Conservation (phyloP, 225 moss, liverwort and hornwort genomes). For the Neckera pumila region DNA sequence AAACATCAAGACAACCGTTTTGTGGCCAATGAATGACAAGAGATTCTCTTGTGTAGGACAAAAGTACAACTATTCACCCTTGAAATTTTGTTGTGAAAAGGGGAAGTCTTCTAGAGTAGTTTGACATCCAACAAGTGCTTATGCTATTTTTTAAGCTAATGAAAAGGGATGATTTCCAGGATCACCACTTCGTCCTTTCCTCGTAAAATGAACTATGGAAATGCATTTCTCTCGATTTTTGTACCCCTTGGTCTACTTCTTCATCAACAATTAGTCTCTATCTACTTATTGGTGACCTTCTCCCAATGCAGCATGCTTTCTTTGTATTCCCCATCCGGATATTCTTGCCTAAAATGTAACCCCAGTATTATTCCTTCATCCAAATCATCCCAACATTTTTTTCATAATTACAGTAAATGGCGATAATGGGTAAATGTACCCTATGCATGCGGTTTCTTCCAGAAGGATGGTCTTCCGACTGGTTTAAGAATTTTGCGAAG, state of each 20-base stretch:
- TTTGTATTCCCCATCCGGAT: too few species aligned
- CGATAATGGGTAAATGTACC: neutral
- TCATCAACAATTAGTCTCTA: neutral
- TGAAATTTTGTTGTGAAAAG: too few species aligned
- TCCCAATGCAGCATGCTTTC: neutral
- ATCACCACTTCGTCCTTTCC: too few species aligned
- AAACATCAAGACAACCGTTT: too few species aligned
- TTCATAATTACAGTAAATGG: neutral
- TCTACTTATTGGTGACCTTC: neutral
- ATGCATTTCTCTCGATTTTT: neutral
- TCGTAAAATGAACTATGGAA: neutral
- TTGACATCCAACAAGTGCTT: too few species aligned
- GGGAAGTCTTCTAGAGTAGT: too few species aligned
- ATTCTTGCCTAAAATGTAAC: too few species aligned
- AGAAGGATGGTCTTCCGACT: neutral
- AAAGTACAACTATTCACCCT: too few species aligned
- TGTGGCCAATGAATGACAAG: too few species aligned
- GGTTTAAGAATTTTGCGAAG: neutral
- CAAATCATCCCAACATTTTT: neutral
- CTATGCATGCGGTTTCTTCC: neutral
- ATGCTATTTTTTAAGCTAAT: too few species aligned
- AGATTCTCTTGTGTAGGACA: too few species aligned
- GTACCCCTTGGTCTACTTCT: neutral
- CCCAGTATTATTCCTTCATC: neutral
- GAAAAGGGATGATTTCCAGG: too few species aligned